These are phyloP conservation scores for Cryptococcus floricola DNA, from an alignment of 1,284 basidiomycete genomes.

Conservation along the genomic window DNA sequence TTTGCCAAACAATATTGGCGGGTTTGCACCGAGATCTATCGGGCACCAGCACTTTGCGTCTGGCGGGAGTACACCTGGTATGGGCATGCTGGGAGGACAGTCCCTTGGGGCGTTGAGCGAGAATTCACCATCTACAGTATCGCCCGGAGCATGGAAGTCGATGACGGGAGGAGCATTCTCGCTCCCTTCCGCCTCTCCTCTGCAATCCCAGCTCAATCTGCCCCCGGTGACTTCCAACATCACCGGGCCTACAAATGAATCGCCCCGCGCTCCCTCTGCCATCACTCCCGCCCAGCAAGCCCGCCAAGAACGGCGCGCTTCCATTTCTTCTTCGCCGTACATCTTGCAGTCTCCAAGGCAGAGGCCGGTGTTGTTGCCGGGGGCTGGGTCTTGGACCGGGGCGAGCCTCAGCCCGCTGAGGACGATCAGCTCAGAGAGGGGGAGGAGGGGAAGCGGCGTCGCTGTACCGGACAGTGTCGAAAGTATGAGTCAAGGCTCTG, in stretches of 20 bases:
- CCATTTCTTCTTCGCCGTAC: conserved; percentile 6
- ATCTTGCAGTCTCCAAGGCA: conserved; percentile 1
- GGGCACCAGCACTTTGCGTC: no score
- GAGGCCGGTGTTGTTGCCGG: neutral
- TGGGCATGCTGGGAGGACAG: neutral
- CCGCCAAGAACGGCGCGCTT: conserved; percentile 9
- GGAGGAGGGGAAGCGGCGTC: conserved; percentile 7
- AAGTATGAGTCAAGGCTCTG: no score
- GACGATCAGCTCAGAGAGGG: neutral
- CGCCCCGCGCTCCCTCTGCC: neutral
- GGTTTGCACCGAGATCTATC: no score
- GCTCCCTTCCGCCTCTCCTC: neutral
- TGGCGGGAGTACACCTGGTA: no score
- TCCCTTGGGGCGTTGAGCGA: conserved; percentile 1
- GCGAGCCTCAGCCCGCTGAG: neutral
- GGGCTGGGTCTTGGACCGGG: neutral
- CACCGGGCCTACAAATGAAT: no score
- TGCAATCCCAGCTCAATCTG: neutral
- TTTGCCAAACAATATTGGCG: neutral
- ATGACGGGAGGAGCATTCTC: neutral
- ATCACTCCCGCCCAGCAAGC: conserved; percentile 2
- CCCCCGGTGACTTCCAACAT: no score
- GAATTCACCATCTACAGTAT: conserved; percentile 10
- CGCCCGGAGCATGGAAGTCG: conserved; percentile 14
- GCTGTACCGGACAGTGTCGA: no score